phyloP scores from a whole-genome alignment of 1,284 basidiomycete genomes.

The Termitomyces sp. region DNA sequence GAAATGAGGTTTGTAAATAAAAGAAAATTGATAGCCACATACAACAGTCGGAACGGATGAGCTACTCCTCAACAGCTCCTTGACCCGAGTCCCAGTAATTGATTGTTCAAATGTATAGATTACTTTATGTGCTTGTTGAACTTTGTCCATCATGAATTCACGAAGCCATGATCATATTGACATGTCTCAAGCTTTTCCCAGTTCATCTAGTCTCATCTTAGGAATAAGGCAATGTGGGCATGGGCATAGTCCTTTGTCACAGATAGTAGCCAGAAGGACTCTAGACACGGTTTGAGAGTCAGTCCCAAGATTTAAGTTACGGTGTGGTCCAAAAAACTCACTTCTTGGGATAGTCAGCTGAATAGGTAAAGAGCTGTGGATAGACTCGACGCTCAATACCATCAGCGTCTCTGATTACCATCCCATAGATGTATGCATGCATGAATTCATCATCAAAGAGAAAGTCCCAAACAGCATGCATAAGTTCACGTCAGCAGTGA shows the following conservation, averaged over 20 bases:
- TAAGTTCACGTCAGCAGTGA: conserved; percentile 22
- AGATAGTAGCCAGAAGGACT: conserved; percentile 31
- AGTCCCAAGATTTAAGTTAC: neutral
- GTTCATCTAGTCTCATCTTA: conserved; percentile 13
- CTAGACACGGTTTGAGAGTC: conserved; percentile 14
- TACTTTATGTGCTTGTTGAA: neutral
- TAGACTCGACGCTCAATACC: conserved; percentile 22
- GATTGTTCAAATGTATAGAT: conserved; percentile 3
- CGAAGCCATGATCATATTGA: neutral
- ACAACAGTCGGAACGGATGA: conserved; percentile 17
- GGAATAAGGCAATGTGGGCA: conserved; percentile 31
- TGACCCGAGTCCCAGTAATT: conserved; percentile 9
- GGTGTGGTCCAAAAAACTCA: neutral
- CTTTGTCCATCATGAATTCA: neutral
- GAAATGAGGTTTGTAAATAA: neutral
- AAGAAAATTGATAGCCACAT: neutral
- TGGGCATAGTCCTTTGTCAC: conserved; percentile 26
- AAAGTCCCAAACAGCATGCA: conserved; percentile 22
- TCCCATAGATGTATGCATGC: conserved; percentile 18
- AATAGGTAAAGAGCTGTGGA: conserved; percentile 26
- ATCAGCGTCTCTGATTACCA: conserved; percentile 23
- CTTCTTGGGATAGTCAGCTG: conserved; percentile 31
- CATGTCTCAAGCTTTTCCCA: conserved; percentile 3
- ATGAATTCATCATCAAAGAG: conserved; percentile 18
- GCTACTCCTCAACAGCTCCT: conserved; percentile 9